Evolutionary conservation across 2,329 filamentous ascomycete genomes (phyloP).

Genomic region (Scedosporium aurantiacum): DNA sequence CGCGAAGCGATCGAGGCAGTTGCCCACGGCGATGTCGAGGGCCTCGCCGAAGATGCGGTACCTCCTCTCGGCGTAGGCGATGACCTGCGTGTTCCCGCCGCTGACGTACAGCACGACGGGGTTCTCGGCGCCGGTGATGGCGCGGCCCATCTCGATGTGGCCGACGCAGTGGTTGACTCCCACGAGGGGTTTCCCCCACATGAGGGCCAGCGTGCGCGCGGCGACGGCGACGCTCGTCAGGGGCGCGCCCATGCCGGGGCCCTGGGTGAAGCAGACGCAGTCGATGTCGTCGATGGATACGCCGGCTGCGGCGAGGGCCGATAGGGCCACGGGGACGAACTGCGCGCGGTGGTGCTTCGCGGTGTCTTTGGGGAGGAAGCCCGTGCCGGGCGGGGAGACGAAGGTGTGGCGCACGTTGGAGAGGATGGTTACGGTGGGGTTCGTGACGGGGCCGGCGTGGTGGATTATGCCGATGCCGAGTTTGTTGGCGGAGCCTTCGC

Average conservation of each 20-base stretch:
- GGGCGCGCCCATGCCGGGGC: slow-evolving; percentile 93
- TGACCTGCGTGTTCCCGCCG: slow-evolving; percentile 95
- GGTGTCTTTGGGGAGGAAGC: slow-evolving; percentile 94
- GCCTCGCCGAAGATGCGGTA: slow-evolving; percentile 98
- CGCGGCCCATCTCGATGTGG: slow-evolving; percentile 96
- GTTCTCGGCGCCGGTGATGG: slow-evolving; percentile 81
- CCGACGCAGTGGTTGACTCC: slow-evolving; percentile 98
- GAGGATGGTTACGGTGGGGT: slow-evolving; percentile 53
- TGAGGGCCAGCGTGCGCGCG: slow-evolving; percentile 66
- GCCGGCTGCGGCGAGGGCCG: slow-evolving; percentile 61
- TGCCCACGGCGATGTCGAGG: slow-evolving; percentile 93
- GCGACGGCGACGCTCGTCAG: slow-evolving; percentile 77
- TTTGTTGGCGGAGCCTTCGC: slow-evolving; percentile 95
- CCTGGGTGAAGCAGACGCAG: slow-evolving; percentile 92
- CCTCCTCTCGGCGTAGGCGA: slow-evolving; percentile 85
- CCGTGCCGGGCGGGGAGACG: slow-evolving; percentile 79
- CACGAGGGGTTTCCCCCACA: slow-evolving; percentile 83
- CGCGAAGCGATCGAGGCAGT: slow-evolving; percentile 93
- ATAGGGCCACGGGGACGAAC: slow-evolving; percentile 72
- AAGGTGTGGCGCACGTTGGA: slow-evolving; percentile 94
- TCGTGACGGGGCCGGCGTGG: slow-evolving; percentile 48
- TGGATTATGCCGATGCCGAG: slow-evolving; percentile 86
- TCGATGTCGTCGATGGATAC: slow-evolving; percentile 57
- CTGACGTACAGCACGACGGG: slow-evolving; percentile 93
- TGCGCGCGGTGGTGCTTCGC: slow-evolving; percentile 81